phyloP scores from a whole-genome alignment of 495 filamentous ascomycete species.

The Annulohypoxylon maeteangense region DNA sequence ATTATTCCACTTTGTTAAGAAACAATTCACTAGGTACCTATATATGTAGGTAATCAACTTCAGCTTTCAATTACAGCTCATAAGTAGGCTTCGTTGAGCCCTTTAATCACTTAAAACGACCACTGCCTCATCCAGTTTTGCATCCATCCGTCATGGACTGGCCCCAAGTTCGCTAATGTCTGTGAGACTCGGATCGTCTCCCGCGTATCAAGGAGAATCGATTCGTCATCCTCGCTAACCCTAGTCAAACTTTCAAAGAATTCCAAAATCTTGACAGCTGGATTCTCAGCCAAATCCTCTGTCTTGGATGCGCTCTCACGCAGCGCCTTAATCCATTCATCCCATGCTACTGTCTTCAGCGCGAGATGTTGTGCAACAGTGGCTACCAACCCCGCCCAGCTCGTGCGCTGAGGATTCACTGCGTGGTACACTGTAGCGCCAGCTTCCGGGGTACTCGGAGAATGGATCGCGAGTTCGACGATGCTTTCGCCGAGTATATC shows the following conservation, averaged over 20 bases:
- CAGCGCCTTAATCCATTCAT: slow-evolving; percentile 51
- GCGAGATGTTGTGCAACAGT: slow-evolving; percentile 44
- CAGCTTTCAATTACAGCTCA: too few relatives aligned
- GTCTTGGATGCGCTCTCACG: slow-evolving; percentile 45
- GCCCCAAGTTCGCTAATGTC: slow-evolving; percentile 2
- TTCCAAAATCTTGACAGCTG: slow-evolving; percentile 53
- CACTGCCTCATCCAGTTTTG: slow-evolving; percentile 29
- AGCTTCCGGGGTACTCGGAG: neutral
- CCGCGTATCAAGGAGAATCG: neutral
- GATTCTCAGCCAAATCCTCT: slow-evolving; percentile 50
- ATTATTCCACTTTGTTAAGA: too few relatives aligned
- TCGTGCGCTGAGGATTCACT: slow-evolving; percentile 50
- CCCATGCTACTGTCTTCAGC: slow-evolving; percentile 26
- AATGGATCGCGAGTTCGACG: slow-evolving; percentile 37
- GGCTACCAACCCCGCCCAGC: slow-evolving; percentile 48
- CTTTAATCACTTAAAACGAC: slow-evolving; percentile 2
- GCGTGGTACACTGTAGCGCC: slow-evolving; percentile 53
- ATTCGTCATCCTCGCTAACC: neutral
- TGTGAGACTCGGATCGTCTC: neutral
- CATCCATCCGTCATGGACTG: slow-evolving; percentile 14
- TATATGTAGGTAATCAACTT: too few relatives aligned
- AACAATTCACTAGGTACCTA: too few relatives aligned
- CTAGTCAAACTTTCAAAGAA: slow-evolving; percentile 5
- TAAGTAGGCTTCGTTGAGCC: neutral
- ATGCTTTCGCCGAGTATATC: slow-evolving; percentile 50